Percentiles rank a stretch among this genome's conserved stretches.
Conservation (phyloP, 352 stramenopile genomes). For the Phytopythium boreale region DNA sequence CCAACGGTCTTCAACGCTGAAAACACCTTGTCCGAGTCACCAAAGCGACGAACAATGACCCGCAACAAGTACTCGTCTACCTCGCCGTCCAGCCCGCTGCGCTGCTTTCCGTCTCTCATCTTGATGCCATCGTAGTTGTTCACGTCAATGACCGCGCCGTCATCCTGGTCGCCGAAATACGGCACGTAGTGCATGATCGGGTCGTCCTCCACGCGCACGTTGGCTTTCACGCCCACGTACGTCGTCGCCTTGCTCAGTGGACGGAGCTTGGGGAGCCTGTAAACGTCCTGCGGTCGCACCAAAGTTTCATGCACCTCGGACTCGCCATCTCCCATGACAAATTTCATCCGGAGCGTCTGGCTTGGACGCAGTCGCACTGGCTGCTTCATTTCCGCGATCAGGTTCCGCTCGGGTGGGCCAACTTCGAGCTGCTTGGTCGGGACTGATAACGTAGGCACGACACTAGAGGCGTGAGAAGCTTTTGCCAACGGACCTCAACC, state of each 20-base stretch:
- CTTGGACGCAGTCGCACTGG: constrained; percentile 19
- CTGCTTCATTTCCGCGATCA: constrained; percentile 46
- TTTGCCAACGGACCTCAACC: neutral
- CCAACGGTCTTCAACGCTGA: constrained; percentile 51
- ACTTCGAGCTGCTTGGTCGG: constrained; percentile 16
- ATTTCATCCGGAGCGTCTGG: constrained; percentile 28
- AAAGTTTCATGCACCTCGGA: constrained; percentile 14
- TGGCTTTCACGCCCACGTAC: constrained; percentile 63
- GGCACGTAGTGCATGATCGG: constrained; percentile 86
- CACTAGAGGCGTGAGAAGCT: neutral
- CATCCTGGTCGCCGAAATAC: constrained; percentile 92
- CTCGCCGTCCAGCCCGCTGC: constrained; percentile 58
- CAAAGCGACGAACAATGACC: constrained; percentile 53
- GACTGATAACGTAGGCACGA: constrained; percentile 1
- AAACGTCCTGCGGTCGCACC: constrained; percentile 23
- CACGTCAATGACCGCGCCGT: constrained; percentile 70
- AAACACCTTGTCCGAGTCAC: constrained; percentile 55
- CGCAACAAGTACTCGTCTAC: constrained; percentile 71
- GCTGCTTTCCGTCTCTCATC: constrained; percentile 27
- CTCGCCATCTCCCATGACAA: constrained; percentile 26
- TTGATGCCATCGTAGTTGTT: constrained; percentile 62
- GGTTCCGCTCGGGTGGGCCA: constrained; percentile 21
- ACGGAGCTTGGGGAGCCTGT: constrained; percentile 32
- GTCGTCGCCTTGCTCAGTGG: constrained; percentile 66
- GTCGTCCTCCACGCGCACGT: constrained; percentile 84